A percentile compares a stretch with the other conserved stretches of the same genome.
These are phyloP conservation scores for Mycena alexandri DNA, from an alignment of 768 basidiomycete genomes.

Conservation along the genomic window DNA sequence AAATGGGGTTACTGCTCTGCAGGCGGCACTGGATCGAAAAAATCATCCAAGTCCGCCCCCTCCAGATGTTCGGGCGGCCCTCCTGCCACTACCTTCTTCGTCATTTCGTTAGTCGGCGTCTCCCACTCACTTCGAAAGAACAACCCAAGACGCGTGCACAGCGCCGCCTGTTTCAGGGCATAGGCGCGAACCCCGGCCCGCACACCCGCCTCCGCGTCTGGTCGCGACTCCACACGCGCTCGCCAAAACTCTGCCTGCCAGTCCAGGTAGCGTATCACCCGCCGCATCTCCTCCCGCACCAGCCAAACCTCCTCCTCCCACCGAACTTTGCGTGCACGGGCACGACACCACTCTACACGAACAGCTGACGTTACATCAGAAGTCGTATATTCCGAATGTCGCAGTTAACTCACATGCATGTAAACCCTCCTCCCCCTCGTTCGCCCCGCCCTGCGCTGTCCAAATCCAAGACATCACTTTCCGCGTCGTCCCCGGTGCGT, in stretches of 20 bases:
- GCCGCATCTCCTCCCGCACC: conserved; percentile 33
- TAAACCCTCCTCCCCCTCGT: not conserved
- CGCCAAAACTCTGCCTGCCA: conserved; percentile 4
- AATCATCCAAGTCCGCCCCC: no score
- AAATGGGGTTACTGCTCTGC: no score
- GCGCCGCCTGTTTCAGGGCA: not conserved
- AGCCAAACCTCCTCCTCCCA: conserved; percentile 21
- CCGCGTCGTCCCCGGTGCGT: not conserved
- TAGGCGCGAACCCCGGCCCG: not conserved
- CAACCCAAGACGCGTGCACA: no score
- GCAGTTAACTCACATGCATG: not conserved
- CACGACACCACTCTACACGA: conserved; percentile 31
- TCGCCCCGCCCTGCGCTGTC: not conserved
- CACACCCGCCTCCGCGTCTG: not conserved
- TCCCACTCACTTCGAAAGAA: no score
- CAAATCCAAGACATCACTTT: not conserved
- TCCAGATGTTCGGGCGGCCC: no score
- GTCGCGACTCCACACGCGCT: not conserved
- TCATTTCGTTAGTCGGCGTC: no score
- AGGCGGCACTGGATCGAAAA: no score
- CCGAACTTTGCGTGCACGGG: not conserved
- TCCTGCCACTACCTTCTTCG: no score
- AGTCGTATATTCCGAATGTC: no score
- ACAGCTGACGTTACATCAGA: conserved; percentile 6
- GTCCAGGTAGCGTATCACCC: not conserved